Base-by-base conservation (phyloP, 2,329 filamentous ascomycete species). In the Drechslerella dactyloides region DNA sequence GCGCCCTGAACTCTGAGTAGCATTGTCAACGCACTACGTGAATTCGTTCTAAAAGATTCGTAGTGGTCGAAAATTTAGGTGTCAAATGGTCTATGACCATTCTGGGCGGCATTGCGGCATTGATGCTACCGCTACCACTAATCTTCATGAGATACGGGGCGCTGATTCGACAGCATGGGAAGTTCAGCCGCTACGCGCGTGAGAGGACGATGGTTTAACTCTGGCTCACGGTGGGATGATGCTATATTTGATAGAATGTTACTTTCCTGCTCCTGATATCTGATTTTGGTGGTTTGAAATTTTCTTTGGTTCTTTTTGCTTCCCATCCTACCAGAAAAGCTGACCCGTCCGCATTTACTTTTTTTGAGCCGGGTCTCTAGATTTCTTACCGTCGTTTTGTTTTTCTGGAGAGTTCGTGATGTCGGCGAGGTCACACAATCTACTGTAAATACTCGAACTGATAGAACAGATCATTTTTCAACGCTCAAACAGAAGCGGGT, bases 81-180 rank as follows among this genome's bases (percentile, higher is more conserved):
- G 44, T 64, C 24, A 65, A 58, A 35, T 65, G 62, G 53, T 27
- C 51, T n/a, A 65, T 65, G 62, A 65, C 62, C 1, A 10, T 65
- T 15, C 53, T 65, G 2, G 62, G 62, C 8, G 42, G 40, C 5
- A 52, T 65, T 24, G 53, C 62, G 15, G 53, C 23, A 19, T 15
- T 23, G 13, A 37, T 65, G 53, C n/a, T 65, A n/a, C 62, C 62
- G 10, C 15, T 65, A 24, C 62, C 62, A 23, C 24, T 65, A 2
- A 35, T 59, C 17, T 58, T 52, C 54, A 65, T 58, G 53, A 37
- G 48, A 27, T 65, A 59, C n/a, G 62, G 53, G 13, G 30, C 53
- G 23, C 42, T 19, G 35, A 44, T 37, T 5, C 30, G 53, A 24
- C 50, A 23, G 27, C 51, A 30, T 13, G 42, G 40, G 23, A 48